Conservation (phyloP, 805 yeast species). For the Starmerella gropengiesseri region DNA sequence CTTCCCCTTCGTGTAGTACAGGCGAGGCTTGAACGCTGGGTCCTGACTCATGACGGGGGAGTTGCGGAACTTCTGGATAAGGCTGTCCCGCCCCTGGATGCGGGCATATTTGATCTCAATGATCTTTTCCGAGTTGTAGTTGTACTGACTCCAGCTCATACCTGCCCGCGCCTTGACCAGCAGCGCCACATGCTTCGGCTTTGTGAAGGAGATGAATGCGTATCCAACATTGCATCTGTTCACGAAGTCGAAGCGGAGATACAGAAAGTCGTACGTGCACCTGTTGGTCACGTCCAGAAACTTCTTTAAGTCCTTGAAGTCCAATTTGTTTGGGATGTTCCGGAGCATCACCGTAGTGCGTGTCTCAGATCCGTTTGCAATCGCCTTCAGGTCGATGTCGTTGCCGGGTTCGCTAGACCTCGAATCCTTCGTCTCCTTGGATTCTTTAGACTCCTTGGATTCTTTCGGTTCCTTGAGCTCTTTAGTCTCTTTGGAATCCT, state of each 20-base stretch:
- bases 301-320: slow-evolving; percentile 36
- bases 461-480: too few species aligned
- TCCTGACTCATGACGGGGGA: slow-evolving; percentile 42
- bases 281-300: slow-evolving; percentile 38
- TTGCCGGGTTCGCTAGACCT: background rate
- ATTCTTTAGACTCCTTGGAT: background rate
- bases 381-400: slow-evolving; percentile 31
- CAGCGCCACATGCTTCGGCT: slow-evolving; percentile 36
- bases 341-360: slow-evolving; percentile 44
- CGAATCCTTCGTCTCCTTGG: background rate
- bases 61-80: slow-evolving; percentile 39
- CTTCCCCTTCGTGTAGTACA: slow-evolving; percentile 38
- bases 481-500: too few species aligned
- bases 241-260: slow-evolving; percentile 42
- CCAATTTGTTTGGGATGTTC: slow-evolving; percentile 44
- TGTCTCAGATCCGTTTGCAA: slow-evolving; percentile 34
- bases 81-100: slow-evolving; percentile 38
- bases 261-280: slow-evolving; percentile 33
- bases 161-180: slow-evolving; percentile 40
- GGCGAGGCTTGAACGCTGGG: slow-evolving; percentile 38
- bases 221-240: slow-evolving; percentile 47
- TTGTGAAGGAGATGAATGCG: slow-evolving; percentile 42
- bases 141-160: slow-evolving; percentile 35
- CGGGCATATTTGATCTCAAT: slow-evolving; percentile 45
- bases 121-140: slow-evolving; percentile 39